A percentile compares a stretch with the other conserved stretches of the same genome.
These are phyloP conservation scores for Populus euphratica DNA, from an alignment of 345 rosid species.

Conservation along the genomic window DNA sequence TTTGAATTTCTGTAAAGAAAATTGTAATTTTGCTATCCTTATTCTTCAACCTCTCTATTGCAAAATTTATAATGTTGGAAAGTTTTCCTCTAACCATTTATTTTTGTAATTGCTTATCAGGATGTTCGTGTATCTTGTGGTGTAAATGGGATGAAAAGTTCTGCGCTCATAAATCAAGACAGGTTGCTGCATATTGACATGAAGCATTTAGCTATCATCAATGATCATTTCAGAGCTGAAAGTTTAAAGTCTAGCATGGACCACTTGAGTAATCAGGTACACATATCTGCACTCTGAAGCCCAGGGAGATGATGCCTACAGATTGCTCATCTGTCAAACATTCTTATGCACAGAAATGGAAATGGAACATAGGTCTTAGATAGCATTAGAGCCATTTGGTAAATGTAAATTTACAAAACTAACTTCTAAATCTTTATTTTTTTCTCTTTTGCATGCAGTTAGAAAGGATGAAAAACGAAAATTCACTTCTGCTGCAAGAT, in stretches of 20 bases:
- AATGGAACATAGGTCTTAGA: not conserved
- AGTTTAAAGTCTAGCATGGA: slow-evolving; percentile 85
- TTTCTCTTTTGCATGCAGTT: slow-evolving; percentile 41
- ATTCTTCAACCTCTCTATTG: slow-evolving; percentile 1
- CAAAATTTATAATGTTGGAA: not conserved
- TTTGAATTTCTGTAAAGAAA: slow-evolving; percentile 5
- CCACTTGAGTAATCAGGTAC: slow-evolving; percentile 81
- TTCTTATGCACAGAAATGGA: slow-evolving; percentile 10
- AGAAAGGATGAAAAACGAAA: slow-evolving; percentile 95
- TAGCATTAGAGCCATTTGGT: not conserved
- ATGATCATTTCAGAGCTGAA: slow-evolving; percentile 60
- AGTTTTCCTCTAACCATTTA: slow-evolving; percentile 11
- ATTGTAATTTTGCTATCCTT: not conserved
- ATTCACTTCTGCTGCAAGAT: slow-evolving; percentile 50
- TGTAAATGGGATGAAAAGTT: slow-evolving; percentile 43
- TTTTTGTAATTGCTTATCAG: slow-evolving; percentile 38
- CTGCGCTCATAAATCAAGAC: slow-evolving; percentile 33
- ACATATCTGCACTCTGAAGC: slow-evolving; percentile 1
- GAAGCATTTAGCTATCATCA: slow-evolving; percentile 48
- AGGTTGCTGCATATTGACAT: slow-evolving; percentile 36
- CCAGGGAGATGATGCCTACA: slow-evolving; percentile 1
- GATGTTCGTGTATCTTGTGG: slow-evolving; percentile 37
- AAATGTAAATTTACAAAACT: not conserved
- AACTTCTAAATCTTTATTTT: not conserved
- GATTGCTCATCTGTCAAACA: not conserved